phyloP scores from a whole-genome alignment of 2,329 filamentous ascomycete species.

The Phialocephala subalpina region DNA sequence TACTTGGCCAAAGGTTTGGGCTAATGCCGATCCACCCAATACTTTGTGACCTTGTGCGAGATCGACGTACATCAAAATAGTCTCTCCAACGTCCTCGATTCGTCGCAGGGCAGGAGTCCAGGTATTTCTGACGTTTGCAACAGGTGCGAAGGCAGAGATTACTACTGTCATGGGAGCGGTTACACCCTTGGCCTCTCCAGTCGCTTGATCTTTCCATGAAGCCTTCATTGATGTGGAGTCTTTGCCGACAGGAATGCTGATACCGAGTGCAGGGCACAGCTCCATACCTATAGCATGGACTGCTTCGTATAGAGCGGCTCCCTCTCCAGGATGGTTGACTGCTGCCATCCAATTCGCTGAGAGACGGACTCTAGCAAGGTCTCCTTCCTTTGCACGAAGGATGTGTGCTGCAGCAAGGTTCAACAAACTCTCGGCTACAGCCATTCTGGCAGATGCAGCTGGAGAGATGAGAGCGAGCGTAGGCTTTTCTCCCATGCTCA shows the following conservation, averaged over 20 bases:
- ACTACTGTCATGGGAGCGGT: conserved; percentile 91
- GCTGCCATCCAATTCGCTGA: conserved; percentile 77
- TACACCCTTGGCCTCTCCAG: conserved; percentile 78
- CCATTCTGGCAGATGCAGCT: conserved; percentile 93
- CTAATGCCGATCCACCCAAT: conserved; percentile 89
- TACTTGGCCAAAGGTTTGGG: conserved; percentile 87
- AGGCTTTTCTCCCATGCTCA: conserved; percentile 96
- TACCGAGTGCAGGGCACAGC: conserved; percentile 86
- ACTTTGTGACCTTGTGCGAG: conserved; percentile 82
- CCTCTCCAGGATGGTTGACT: conserved; percentile 79
- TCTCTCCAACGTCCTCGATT: conserved; percentile 87
- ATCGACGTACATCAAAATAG: conserved; percentile 89
- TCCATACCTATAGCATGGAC: conserved; percentile 94
- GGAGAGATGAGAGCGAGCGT: conserved; percentile 88
- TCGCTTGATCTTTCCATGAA: conserved; percentile 81
- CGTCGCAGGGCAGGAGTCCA: conserved; percentile 93
- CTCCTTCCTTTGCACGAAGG: conserved; percentile 35
- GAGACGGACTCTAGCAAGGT: conserved; percentile 79
- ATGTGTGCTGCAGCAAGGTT: conserved; percentile 87
- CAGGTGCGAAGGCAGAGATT: conserved; percentile 88
- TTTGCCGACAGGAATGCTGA: conserved; percentile 96
- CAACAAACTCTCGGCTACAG: conserved; percentile 91
- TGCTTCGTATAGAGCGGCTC: conserved; percentile 90
- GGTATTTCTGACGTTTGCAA: conserved; percentile 82
- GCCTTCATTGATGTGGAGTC: conserved; percentile 99